Percentiles rank a stretch among this genome's conserved stretches.
These are phyloP conservation scores for Cutaneotrichosporon dermatis DNA, from an alignment of 1,284 basidiomycete genomes.

Conservation along the genomic window DNA sequence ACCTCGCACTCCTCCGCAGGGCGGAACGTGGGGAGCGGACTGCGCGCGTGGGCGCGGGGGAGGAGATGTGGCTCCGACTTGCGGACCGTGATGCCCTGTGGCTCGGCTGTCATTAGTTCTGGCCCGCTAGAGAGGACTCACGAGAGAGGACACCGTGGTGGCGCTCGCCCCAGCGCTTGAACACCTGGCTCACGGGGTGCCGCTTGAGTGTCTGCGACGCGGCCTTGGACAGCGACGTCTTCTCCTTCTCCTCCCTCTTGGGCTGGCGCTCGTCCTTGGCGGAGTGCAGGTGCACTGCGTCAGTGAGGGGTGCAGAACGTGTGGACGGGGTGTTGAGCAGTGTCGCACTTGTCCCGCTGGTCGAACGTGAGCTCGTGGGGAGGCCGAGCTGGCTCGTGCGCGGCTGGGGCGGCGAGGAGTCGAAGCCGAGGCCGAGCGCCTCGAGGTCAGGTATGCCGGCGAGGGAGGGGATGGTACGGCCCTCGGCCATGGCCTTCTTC, in stretches of 20 bases:
- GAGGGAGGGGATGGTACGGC: constrained; percentile 33
- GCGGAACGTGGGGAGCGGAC: background rate
- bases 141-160: background rate
- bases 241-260: background rate
- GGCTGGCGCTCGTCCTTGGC: background rate
- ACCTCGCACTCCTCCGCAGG: background rate
- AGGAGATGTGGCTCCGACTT: constrained; percentile 39
- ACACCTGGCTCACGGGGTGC: constrained; percentile 23
- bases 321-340: background rate
- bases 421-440: constrained; percentile 10
- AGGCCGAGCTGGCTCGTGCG: background rate
- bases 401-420: too few relatives aligned
- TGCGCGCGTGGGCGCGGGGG: background rate
- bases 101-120: constrained; percentile 6
- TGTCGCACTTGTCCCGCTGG: background rate
- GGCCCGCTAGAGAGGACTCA: background rate
- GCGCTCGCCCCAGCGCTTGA: constrained; percentile 2
- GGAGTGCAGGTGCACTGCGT: background rate
- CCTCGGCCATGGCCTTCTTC: constrained; percentile 40
- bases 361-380: background rate
- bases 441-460: constrained; percentile 37
- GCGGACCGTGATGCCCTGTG: constrained; percentile 18
- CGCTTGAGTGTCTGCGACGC: constrained; percentile 13
- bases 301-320: background rate
- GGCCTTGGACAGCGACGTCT: background rate